Percentiles rank a stretch among this genome's conserved stretches.
Conservation (phyloP, 495 filamentous ascomycete species). For the Penicillium steckii region DNA sequence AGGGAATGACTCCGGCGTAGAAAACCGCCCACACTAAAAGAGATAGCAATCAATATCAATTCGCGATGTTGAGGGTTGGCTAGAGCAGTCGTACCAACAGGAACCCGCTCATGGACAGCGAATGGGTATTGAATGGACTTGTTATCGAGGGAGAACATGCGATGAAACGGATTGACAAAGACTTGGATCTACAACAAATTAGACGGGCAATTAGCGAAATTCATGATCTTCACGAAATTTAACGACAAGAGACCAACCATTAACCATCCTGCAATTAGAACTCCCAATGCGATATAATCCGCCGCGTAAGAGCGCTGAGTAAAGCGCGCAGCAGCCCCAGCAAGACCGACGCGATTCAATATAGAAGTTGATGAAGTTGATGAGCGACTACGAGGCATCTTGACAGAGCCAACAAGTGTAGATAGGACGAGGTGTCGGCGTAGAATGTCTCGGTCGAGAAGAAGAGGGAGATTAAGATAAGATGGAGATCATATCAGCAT, state of each 20-base stretch:
- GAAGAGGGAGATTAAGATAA: background rate
- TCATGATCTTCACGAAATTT: background rate
- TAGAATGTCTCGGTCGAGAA: background rate
- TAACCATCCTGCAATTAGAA: constrained; percentile 66
- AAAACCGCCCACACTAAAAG: constrained; percentile 68
- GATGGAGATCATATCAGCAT: background rate
- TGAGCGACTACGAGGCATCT: constrained; percentile 34
- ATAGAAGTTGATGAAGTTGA: constrained; percentile 28
- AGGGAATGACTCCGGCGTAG: constrained; percentile 71
- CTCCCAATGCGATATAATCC: constrained; percentile 77
- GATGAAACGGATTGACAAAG: constrained; percentile 84
- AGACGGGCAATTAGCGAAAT: background rate
- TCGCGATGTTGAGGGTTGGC: background rate
- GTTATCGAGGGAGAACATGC: constrained; percentile 72
- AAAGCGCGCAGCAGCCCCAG: constrained; percentile 43
- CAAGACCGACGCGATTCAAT: constrained; percentile 29
- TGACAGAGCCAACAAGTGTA: background rate
- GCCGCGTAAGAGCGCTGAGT: constrained; percentile 73
- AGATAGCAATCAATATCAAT: background rate
- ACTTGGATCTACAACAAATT: constrained; percentile 55
- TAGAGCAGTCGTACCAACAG: constrained; percentile 58
- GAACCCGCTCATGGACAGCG: constrained; percentile 79
- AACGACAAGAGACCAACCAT: constrained; percentile 44
- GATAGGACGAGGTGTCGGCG: background rate
- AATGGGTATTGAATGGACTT: constrained; percentile 82